Evolutionary conservation across 257 asterid species (phyloP).

Genomic region (Paulownia fortunei): DNA sequence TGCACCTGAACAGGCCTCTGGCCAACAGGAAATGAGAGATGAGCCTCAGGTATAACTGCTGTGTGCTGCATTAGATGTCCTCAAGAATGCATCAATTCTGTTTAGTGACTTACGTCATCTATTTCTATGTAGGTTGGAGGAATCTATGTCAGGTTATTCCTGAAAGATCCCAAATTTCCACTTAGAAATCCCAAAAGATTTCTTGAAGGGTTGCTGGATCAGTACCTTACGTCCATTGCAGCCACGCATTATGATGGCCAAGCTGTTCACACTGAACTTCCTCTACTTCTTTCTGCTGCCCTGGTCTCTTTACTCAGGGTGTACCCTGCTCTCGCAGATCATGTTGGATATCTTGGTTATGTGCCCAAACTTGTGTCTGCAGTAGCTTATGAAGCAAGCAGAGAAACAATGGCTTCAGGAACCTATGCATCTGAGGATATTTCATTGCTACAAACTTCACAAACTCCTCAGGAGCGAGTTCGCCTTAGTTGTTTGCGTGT

Average conservation of each 20-base stretch:
- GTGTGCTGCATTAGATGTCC: constrained; percentile 26
- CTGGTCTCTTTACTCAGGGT: constrained; percentile 91
- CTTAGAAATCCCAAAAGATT: constrained; percentile 95
- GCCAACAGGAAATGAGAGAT: constrained; percentile 95
- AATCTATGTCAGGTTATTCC: constrained; percentile 88
- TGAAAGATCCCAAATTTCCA: constrained; percentile 98
- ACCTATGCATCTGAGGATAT: constrained; percentile 66
- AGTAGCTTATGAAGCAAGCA: constrained; percentile 91
- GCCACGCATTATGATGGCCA: constrained; percentile 77
- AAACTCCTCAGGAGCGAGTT: constrained; percentile 89
- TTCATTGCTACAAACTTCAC: constrained; percentile 57
- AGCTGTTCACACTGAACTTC: constrained; percentile 90
- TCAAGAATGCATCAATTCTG: constrained; percentile 27
- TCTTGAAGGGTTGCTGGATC: constrained; percentile 94
- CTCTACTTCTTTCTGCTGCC: constrained; percentile 96
- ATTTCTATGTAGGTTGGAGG: constrained; percentile 87
- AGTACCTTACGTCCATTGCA: constrained; percentile 93
- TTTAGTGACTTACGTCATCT: constrained; percentile 30
- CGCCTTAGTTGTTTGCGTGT: constrained; percentile 98
- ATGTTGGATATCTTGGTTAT: constrained; percentile 97
- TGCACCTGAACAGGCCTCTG: constrained; percentile 94
- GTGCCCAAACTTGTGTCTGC: constrained; percentile 97
- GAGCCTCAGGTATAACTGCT: constrained; percentile 85
- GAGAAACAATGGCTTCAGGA: constrained; percentile 90
- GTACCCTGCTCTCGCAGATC: constrained; percentile 99